Evolutionary conservation across 2,329 filamentous ascomycete species (phyloP), one percentile per base, ranked within the genome.

Genomic region (Monosporascus ibericus): DNA sequence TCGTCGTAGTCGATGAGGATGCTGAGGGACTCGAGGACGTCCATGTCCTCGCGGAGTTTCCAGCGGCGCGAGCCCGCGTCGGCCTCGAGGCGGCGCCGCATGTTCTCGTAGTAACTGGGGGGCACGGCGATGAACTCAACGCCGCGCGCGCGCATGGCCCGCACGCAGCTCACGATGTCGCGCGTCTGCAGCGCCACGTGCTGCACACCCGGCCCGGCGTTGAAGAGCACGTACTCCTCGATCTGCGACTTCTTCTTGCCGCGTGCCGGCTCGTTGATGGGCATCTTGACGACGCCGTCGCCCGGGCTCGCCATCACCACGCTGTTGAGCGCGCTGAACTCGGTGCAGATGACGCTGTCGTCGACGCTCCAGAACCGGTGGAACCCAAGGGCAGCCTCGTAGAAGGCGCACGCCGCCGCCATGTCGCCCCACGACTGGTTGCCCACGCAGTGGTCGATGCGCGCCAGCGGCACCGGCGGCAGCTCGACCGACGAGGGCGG

Each of bases 321-420:
- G 65, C 84, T 89, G 72, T 86, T 90, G 47, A 96, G 79, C 9
- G 92, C 91, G 1, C 87, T 91, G 79, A 90, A 96, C 67, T 95
- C 91, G 60, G 89, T 96, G 79, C 85, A 90, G 73, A 96, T 95
- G 68, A 95, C 84, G 61, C 84, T 87, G 77, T 96, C 92, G 70
- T 96, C 92, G 53, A 96, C 92, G 51, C 86, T 90, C 92, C 92
- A 96, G 85, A 96, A 96, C 60, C 92, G 89, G 76, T 96, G 91
- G 81, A 96, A 96, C 51, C 87, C 87, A 27, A 96, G 87, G 57
- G 87, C 88, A 57, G 85, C 82, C 75, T 96, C 92, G 75, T 96
- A 97, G 71, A 88, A 85, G 52, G 72, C 77, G 66, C 81, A 84
- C 37, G 81, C 82, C 14, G 76, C 76, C 54, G 76, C 75, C 83